Percentiles rank a stretch among this genome's conserved stretches.
Conservation (phyloP, 352 stramenopile species). For the Phytopythium ostracodes region DNA sequence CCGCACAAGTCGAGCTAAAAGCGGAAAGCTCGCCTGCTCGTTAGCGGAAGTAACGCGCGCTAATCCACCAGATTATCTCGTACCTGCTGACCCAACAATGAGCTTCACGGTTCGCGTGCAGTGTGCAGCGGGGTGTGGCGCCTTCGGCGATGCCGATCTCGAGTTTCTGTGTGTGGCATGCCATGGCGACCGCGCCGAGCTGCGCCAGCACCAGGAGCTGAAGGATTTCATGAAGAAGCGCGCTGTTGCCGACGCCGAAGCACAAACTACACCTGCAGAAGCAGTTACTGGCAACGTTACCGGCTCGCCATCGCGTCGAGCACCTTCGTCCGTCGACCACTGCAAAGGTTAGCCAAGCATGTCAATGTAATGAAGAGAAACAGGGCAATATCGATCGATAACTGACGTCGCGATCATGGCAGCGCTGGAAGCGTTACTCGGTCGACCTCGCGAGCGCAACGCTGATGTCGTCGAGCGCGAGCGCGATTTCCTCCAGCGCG, state of each 20-base stretch:
- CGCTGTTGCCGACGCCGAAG: not conserved
- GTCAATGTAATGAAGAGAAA: too few relatives aligned
- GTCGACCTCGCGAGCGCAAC: constrained; percentile 35
- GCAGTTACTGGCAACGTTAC: not conserved
- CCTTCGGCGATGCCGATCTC: constrained; percentile 53
- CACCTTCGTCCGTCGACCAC: constrained; percentile 48
- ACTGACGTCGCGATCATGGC: not conserved
- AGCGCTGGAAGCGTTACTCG: constrained; percentile 50
- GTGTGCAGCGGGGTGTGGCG: constrained; percentile 51
- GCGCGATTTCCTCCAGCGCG: constrained; percentile 52
- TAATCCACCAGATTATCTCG: not conserved
- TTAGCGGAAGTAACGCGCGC: not conserved
- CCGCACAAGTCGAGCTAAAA: constrained; percentile 9
- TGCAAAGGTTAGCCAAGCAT: constrained; percentile 25
- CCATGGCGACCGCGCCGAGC: constrained; percentile 46
- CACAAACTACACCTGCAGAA: not conserved
- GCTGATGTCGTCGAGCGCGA: constrained; percentile 34
- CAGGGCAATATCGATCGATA: not conserved
- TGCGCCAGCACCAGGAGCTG: constrained; percentile 36
- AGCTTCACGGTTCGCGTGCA: constrained; percentile 39
- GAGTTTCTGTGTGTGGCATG: constrained; percentile 66
- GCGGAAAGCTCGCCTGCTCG: not conserved
- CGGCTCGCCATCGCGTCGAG: constrained; percentile 17
- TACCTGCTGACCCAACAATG: constrained; percentile 19
- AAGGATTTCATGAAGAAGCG: constrained; percentile 23